These are phyloP conservation scores for Psidium guajava DNA, from an alignment of 345 rosid genomes.

Conservation along the genomic window DNA sequence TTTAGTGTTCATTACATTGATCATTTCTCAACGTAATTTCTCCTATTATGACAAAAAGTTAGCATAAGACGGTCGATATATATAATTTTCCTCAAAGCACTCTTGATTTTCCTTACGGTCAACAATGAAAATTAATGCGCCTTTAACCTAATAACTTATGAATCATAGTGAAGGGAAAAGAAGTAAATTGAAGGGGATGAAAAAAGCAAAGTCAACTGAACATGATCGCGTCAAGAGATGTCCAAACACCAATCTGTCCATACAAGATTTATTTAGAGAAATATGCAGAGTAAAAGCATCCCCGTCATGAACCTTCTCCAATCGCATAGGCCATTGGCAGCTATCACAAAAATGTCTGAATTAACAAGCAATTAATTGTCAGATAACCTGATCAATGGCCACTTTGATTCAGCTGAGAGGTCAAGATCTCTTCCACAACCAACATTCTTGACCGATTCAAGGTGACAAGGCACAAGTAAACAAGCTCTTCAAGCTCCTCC, in stretches of 20 bases:
- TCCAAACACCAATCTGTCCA: neutral
- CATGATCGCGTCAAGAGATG: neutral
- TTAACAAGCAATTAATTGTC: neutral
- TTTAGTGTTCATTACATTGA: neutral
- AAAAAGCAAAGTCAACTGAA: neutral
- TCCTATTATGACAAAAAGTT: neutral
- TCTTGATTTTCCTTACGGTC: neutral
- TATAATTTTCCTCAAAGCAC: too few relatives aligned
- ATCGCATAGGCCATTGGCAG: neutral
- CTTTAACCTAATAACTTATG: neutral
- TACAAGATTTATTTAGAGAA: neutral
- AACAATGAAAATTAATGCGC: neutral
- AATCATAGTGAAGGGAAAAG: neutral
- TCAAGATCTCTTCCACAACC: conserved; percentile 31
- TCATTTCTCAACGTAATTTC: neutral
- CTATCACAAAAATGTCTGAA: neutral
- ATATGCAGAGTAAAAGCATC: neutral
- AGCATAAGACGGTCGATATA: neutral
- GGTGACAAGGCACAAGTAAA: conserved; percentile 62
- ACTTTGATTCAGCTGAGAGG: neutral
- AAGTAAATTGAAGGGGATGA: neutral
- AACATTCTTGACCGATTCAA: conserved; percentile 70
- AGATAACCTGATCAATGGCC: neutral
- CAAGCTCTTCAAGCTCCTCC: conserved; percentile 73
- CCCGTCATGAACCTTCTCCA: neutral